A percentile compares a stretch with the other conserved stretches of the same genome.
These are phyloP conservation scores for Flaveria linearis DNA, from an alignment of 129 eudicot species.

Conservation along the genomic window DNA sequence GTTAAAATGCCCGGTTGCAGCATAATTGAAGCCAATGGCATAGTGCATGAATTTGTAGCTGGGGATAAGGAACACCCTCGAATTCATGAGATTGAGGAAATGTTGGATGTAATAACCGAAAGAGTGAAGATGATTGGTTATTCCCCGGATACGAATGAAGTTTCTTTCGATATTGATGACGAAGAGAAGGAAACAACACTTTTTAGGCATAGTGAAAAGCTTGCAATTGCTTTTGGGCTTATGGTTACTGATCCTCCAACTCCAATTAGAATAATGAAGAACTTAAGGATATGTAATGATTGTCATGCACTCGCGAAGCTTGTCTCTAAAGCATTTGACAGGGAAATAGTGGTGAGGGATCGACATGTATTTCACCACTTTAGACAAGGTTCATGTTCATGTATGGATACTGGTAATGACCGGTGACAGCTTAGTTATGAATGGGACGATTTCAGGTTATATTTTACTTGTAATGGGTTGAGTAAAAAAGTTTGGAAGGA, in stretches of 20 bases:
- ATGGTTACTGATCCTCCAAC: constrained; percentile 44
- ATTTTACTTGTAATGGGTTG: background rate
- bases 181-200: constrained; percentile 60
- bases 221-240: constrained; percentile 62
- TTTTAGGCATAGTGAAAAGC: constrained; percentile 70
- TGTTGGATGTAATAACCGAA: constrained; percentile 46
- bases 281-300: constrained; percentile 64
- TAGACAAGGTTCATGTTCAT: constrained; percentile 56
- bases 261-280: constrained; percentile 56
- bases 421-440: background rate
- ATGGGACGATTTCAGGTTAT: background rate
- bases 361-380: constrained; percentile 69
- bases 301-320: constrained; percentile 56
- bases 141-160: constrained; percentile 51
- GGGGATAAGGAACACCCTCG: constrained; percentile 61
- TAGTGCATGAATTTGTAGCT: constrained; percentile 66
- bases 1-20: constrained; percentile 75
- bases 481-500: too few relatives aligned
- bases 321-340: constrained; percentile 49
- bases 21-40: constrained; percentile 63
- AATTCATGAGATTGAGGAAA: constrained; percentile 57
- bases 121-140: constrained; percentile 52
- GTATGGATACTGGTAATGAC: constrained; percentile 59
- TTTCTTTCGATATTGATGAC: constrained; percentile 57
- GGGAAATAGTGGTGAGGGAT: constrained; percentile 61